These are phyloP conservation scores for Metarhizium anisopliae DNA, from an alignment of 2,329 filamentous ascomycete species.

Conservation along the genomic window DNA sequence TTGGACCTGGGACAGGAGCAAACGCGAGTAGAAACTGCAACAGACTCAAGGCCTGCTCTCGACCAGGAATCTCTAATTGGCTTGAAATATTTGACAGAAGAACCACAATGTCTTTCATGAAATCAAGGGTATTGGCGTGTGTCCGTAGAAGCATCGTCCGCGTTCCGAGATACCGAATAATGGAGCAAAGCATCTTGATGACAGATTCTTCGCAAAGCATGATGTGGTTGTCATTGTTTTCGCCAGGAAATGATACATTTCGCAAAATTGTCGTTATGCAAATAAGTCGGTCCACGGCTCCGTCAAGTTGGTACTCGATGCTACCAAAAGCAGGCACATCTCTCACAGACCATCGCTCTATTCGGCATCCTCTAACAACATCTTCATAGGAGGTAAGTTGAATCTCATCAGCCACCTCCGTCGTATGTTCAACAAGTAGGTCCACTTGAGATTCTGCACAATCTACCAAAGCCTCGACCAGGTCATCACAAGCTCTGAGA, in stretches of 20 bases:
- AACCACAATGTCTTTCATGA: slow-evolving; percentile 92
- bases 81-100: slow-evolving; percentile 84
- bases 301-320: slow-evolving; percentile 70
- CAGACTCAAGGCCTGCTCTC: slow-evolving; percentile 79
- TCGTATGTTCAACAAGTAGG: slow-evolving; percentile 71
- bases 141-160: slow-evolving; percentile 78
- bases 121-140: slow-evolving; percentile 79
- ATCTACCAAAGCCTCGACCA: slow-evolving; percentile 81
- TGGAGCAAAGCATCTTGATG: slow-evolving; percentile 72
- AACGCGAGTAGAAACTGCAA: slow-evolving; percentile 88
- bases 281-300: slow-evolving; percentile 77
- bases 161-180: slow-evolving; percentile 81
- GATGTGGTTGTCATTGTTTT: slow-evolving; percentile 54
- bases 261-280: slow-evolving; percentile 88
- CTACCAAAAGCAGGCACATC: slow-evolving; percentile 68
- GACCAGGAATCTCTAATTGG: slow-evolving; percentile 69
- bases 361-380: slow-evolving; percentile 65
- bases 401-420: slow-evolving; percentile 80
- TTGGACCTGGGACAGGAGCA: slow-evolving; percentile 68
- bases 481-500: slow-evolving; percentile 71
- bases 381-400: slow-evolving; percentile 82
- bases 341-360: slow-evolving; percentile 63
- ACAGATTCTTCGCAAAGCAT: slow-evolving; percentile 68
- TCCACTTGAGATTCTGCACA: slow-evolving; percentile 87
- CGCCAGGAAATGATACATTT: slow-evolving; percentile 76